Conservation (phyloP, 139 green algal genomes). For the Coelastrella sp. region DNA sequence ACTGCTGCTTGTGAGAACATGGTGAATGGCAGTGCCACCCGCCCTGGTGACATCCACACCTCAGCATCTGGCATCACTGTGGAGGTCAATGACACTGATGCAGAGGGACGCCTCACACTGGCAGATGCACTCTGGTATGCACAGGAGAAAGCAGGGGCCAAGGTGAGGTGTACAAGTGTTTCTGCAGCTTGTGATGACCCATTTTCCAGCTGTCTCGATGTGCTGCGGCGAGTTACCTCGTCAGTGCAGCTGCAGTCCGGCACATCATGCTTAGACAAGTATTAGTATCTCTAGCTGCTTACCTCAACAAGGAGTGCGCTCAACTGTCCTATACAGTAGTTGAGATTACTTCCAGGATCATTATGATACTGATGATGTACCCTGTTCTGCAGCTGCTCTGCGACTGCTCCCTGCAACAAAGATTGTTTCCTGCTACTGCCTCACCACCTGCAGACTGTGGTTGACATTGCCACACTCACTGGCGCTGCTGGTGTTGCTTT, state of each 20-base stretch:
- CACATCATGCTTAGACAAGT: too few relatives aligned
- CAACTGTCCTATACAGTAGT: too few relatives aligned
- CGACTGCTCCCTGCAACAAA: neutral
- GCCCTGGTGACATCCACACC: constrained; percentile 94
- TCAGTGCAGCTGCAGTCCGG: neutral
- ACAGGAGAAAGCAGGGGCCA: constrained; percentile 60
- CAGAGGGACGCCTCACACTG: constrained; percentile 95
- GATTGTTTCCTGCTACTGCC: neutral
- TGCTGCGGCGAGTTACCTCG: neutral
- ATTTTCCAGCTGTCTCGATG: neutral
- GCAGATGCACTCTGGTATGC: constrained; percentile 96
- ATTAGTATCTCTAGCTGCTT: too few relatives aligned
- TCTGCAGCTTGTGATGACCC: neutral
- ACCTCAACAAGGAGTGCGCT: too few relatives aligned
- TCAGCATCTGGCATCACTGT: constrained; percentile 79
- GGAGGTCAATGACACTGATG: constrained; percentile 86
- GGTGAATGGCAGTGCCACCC: constrained; percentile 84
- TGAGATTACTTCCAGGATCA: too few relatives aligned
- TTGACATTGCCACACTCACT: constrained; percentile 98
- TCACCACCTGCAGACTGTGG: constrained; percentile 59
- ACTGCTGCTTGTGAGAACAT: constrained; percentile 98
- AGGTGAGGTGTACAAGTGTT: constrained; percentile 25
- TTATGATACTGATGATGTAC: too few relatives aligned
- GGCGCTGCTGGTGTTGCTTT: constrained; percentile 95
- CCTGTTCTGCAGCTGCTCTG: neutral